These are phyloP conservation scores for Sphagnum contortum DNA, from an alignment of 225 moss, liverwort and hornwort species.

Conservation along the genomic window DNA sequence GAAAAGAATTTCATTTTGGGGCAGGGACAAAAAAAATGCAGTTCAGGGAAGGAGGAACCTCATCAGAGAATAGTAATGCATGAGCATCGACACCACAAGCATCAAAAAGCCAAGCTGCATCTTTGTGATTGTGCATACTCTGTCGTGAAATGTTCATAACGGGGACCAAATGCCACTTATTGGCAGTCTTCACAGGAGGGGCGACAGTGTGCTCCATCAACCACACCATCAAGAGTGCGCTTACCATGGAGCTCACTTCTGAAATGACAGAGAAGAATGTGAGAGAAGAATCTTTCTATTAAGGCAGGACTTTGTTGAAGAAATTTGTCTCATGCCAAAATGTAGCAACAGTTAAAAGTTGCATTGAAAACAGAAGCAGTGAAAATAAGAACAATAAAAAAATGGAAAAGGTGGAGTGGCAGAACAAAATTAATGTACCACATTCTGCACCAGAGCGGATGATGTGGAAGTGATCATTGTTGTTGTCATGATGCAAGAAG, in stretches of 20 bases:
- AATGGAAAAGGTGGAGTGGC: neutral
- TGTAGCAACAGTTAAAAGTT: too few relatives aligned
- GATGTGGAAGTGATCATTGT: too few relatives aligned
- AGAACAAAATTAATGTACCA: neutral
- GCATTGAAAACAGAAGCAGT: neutral
- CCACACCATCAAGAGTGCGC: too few relatives aligned
- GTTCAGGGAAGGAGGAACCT: conserved; percentile 1
- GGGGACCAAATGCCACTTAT: conserved; percentile 11
- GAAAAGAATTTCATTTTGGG: too few relatives aligned
- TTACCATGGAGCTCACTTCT: too few relatives aligned
- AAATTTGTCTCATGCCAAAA: too few relatives aligned
- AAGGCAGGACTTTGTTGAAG: neutral
- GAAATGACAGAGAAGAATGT: too few relatives aligned
- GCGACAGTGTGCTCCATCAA: conserved; percentile 5
- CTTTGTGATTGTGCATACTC: conserved; percentile 9
- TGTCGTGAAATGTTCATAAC: conserved; percentile 11
- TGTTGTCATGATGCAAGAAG: neutral
- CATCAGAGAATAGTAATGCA: conserved; percentile 6
- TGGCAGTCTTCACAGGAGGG: neutral
- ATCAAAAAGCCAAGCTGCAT: conserved; percentile 17
- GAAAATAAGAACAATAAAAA: neutral
- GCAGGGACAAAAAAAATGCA: too few relatives aligned
- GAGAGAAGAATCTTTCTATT: too few relatives aligned
- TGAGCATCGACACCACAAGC: conserved; percentile 11
- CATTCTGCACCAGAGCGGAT: too few relatives aligned